Percentiles rank a stretch among this genome's conserved stretches.
phyloP scores from a whole-genome alignment of 192 early-diverging fungal species.

The Entomortierella lignicola region DNA sequence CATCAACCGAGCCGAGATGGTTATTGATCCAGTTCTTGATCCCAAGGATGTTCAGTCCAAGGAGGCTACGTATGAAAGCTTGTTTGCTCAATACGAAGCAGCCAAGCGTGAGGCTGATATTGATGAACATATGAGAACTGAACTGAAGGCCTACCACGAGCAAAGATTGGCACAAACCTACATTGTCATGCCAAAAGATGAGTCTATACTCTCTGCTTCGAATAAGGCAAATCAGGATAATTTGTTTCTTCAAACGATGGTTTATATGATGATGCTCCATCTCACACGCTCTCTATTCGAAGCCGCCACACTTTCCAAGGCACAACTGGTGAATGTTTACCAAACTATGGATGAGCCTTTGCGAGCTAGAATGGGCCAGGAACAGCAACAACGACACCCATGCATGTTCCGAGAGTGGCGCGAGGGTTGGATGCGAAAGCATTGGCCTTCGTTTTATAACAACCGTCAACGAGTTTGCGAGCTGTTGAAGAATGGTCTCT shows the following conservation, averaged over 20 bases:
- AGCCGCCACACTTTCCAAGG: slow-evolving; percentile 46
- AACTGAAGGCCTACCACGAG: slow-evolving; percentile 43
- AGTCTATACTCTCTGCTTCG: background rate
- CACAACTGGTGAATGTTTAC: slow-evolving; percentile 37
- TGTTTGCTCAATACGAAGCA: slow-evolving; percentile 36
- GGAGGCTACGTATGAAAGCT: slow-evolving; percentile 13
- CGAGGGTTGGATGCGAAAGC: slow-evolving; percentile 37
- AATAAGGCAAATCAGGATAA: slow-evolving; percentile 22
- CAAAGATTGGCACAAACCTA: slow-evolving; percentile 43
- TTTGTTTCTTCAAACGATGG: slow-evolving; percentile 41
- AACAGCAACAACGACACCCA: slow-evolving; percentile 18
- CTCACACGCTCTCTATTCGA: slow-evolving; percentile 41
- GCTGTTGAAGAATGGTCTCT: slow-evolving; percentile 30
- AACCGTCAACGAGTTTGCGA: slow-evolving; percentile 47
- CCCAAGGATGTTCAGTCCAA: slow-evolving; percentile 44
- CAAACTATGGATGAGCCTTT: slow-evolving; percentile 42
- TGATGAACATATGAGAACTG: slow-evolving; percentile 51
- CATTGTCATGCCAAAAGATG: slow-evolving; percentile 48
- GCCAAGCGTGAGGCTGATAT: slow-evolving; percentile 27
- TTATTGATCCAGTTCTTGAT: slow-evolving; percentile 31
- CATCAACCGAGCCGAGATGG: slow-evolving; percentile 46
- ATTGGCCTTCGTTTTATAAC: slow-evolving; percentile 49
- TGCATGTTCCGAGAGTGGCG: slow-evolving; percentile 51
- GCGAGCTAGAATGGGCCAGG: slow-evolving; percentile 38
- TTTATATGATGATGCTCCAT: slow-evolving; percentile 56